Evolutionary conservation across 2,329 filamentous ascomycete species (phyloP), one percentile per base, ranked within the genome.

Genomic region (Endothia cerciana): DNA sequence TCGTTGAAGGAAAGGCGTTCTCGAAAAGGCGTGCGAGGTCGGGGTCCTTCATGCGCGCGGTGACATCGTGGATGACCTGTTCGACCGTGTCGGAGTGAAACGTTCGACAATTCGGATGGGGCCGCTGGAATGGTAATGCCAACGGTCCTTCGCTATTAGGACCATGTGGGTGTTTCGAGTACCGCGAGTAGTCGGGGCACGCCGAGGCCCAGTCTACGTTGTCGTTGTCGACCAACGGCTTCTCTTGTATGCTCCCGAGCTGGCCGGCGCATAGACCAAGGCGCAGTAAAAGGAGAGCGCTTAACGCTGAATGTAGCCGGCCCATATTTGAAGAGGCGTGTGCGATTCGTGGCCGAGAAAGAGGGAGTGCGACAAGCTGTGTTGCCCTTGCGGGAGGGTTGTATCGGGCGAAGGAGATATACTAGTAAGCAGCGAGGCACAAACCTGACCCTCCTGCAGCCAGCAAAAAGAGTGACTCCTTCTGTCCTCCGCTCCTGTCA

Each of bases 1-100:
- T 87, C 0, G 92, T 94, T 68, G 95, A 97, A 4, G 94, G 94
- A 70, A 96, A 98, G 2, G 94, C 89, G 75, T 99, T 99, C 75
- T 97, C 93, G 75, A 99, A 99, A 13, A 99, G 82, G 33, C 94
- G 89, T 3, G 94, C 94, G 15, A 99, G 86, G 72, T 98, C 95
- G 19, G 90, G 90, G 73, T 98, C 90, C 66, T 89, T 84, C 80
- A 99, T 91, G 62, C 87, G 89, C 36, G 86, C 84, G 6, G 90
- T 95, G 70, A 99, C 83, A 71, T 97, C 89, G 38, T 87, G 77
- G 69, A 99, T 97, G 61, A 97, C 91, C 73, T 91, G 85, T 77
- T 99, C 95, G 56, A 98, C 96, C 3, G 90, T 84, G 30, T 91
- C 87, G 0, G 94, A 97, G 64, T 88, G 86, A 78, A 98, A 99